Percentiles rank a stretch among this genome's conserved stretches.
Conservation (phyloP, 208 protist species). For the Leishmania lainsoni region DNA sequence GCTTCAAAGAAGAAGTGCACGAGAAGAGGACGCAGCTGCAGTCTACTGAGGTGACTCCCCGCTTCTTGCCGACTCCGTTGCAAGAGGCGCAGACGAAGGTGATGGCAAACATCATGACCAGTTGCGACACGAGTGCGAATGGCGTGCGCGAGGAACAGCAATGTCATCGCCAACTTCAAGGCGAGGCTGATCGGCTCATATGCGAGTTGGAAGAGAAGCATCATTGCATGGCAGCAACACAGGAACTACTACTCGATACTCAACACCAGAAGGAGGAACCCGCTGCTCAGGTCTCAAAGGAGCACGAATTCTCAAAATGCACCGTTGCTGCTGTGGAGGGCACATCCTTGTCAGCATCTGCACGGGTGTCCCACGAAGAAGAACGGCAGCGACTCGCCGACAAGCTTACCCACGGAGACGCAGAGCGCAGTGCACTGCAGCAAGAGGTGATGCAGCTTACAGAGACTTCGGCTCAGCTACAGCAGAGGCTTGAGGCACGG, state of each 20-base stretch:
- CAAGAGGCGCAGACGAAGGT: constrained; percentile 12
- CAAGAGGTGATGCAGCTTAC: constrained; percentile 12
- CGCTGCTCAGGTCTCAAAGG: constrained; percentile 44
- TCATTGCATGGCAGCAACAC: too few species aligned
- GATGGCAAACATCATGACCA: neutral
- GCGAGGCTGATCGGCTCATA: neutral
- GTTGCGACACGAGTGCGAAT: neutral
- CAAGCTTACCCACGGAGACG: neutral
- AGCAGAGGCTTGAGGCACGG: neutral
- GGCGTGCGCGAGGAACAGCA: neutral
- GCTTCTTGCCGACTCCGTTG: constrained; percentile 12
- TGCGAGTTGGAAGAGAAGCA: neutral
- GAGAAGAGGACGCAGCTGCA: constrained; percentile 8
- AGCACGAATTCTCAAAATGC: constrained; percentile 26
- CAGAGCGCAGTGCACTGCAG: neutral
- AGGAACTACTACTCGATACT: neutral
- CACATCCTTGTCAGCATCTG: constrained; percentile 23
- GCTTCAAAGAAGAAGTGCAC: neutral
- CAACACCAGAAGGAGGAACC: constrained; percentile 37
- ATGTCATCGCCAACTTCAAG: neutral
- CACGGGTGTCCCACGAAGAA: neutral
- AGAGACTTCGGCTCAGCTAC: neutral
- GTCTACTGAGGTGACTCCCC: constrained; percentile 1
- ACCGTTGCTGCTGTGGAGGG: constrained; percentile 32
- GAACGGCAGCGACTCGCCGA: neutral